Percentiles rank a stretch among this genome's conserved stretches.
These are phyloP conservation scores for Urochloa ruziziensis DNA, from an alignment of 176 grass and related monocot genomes.

Conservation along the genomic window DNA sequence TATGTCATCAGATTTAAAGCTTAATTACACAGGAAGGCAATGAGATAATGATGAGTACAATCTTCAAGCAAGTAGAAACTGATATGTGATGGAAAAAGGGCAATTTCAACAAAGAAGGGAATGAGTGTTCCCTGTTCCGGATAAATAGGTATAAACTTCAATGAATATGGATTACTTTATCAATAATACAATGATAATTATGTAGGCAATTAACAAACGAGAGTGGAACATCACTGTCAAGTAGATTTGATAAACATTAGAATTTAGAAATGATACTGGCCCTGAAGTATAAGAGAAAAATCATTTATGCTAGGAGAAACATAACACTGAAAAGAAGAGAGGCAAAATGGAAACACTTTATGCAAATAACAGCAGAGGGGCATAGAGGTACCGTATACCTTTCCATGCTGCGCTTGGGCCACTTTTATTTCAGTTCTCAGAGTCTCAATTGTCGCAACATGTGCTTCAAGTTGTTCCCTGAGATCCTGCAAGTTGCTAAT, in stretches of 20 bases:
- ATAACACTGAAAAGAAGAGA: not conserved
- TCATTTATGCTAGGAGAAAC: conserved; percentile 14
- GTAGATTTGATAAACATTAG: conserved; percentile 9
- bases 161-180: not conserved
- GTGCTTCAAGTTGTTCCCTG: conserved; percentile 86
- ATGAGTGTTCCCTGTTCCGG: not conserved
- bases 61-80: conserved; percentile 13
- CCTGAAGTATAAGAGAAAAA: not conserved
- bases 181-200: not conserved
- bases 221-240: not conserved
- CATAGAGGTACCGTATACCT: conserved; percentile 40
- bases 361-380: not conserved
- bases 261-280: conserved; percentile 9
- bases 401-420: conserved; percentile 65
- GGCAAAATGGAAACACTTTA: not conserved
- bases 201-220: conserved; percentile 4
- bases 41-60: not conserved
- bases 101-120: not conserved
- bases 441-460: conserved; percentile 85
- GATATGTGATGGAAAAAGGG: not conserved
- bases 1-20: conserved; percentile 51
- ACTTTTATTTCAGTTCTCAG: conserved; percentile 56
- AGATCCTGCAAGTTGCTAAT: conserved; percentile 66
- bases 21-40: not conserved
- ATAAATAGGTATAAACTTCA: not conserved